phyloP scores from a whole-genome alignment of 495 filamentous ascomycete genomes.

The Xylaria telfairii region DNA sequence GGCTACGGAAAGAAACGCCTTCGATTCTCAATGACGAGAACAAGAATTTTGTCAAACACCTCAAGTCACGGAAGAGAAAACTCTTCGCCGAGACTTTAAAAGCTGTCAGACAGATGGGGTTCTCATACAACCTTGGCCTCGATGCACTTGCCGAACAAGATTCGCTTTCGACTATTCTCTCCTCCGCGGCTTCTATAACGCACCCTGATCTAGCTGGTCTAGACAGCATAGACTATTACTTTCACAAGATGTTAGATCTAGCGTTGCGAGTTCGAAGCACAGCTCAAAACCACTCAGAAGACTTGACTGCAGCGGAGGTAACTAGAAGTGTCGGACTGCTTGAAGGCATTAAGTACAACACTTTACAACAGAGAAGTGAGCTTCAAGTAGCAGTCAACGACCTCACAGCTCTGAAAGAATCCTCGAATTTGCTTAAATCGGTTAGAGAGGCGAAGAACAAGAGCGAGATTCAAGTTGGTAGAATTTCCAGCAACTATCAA shows the following conservation, averaged over 20 bases:
- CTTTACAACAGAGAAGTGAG: constrained; percentile 68
- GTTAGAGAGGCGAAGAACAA: constrained; percentile 33
- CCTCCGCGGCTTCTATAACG: constrained; percentile 54
- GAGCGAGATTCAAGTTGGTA: constrained; percentile 28
- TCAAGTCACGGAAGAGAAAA: constrained; percentile 89
- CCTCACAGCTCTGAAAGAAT: constrained; percentile 25
- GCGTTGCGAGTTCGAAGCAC: constrained; percentile 70
- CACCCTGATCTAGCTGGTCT: constrained; percentile 44
- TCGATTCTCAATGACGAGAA: constrained; percentile 78
- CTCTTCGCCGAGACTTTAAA: constrained; percentile 88
- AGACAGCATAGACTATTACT: constrained; percentile 57
- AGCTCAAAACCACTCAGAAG: constrained; percentile 75
- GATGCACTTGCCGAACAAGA: constrained; percentile 73
- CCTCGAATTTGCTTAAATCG: constrained; percentile 23
- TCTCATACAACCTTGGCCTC: constrained; percentile 76
- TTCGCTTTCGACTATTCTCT: constrained; percentile 70
- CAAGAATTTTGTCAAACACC: constrained; percentile 77
- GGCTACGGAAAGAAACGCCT: constrained; percentile 83
- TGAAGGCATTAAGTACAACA: constrained; percentile 76
- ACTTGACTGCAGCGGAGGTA: constrained; percentile 79
- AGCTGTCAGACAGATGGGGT: constrained; percentile 82
- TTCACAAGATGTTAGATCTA: constrained; percentile 77
- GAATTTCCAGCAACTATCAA: constrained; percentile 34
- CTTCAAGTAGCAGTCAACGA: constrained; percentile 54
- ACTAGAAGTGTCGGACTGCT: constrained; percentile 78